These are phyloP conservation scores for Tulasnella sp. DNA, from an alignment of 768 basidiomycete genomes.

Conservation along the genomic window DNA sequence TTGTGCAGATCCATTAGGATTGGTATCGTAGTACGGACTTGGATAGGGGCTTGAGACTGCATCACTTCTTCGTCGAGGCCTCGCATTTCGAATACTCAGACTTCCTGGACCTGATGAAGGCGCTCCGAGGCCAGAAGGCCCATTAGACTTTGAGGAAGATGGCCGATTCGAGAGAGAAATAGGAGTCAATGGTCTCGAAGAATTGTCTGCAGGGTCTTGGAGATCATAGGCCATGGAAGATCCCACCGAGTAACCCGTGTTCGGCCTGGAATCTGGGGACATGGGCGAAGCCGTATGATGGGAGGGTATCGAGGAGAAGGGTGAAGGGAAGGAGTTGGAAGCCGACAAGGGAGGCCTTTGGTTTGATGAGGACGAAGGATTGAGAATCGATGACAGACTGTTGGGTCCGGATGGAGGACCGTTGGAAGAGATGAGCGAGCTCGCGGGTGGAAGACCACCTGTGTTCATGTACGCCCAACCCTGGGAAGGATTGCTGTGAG, in stretches of 20 bases:
- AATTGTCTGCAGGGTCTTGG: constrained; percentile 22
- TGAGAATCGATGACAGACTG: constrained; percentile 64
- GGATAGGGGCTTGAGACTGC: constrained; percentile 73
- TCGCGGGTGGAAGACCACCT: constrained; percentile 37
- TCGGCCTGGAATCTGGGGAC: constrained; percentile 70
- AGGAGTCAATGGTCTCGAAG: neutral
- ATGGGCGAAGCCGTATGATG: constrained; percentile 27
- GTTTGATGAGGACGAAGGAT: constrained; percentile 34
- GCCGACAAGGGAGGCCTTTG: constrained; percentile 45
- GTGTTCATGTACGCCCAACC: constrained; percentile 39
- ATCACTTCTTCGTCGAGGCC: constrained; percentile 68
- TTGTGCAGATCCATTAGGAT: constrained; percentile 7
- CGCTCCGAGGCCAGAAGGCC: no score
- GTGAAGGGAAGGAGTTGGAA: constrained; percentile 56
- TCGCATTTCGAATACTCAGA: constrained; percentile 36
- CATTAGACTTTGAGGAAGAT: constrained; percentile 10
- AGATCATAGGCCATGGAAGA: constrained; percentile 40
- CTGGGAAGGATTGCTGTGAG: neutral
- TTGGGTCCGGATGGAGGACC: constrained; percentile 37
- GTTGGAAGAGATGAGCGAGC: constrained; percentile 39
- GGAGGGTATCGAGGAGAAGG: constrained; percentile 59
- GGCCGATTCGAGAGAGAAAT: constrained; percentile 1
- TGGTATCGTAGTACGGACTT: constrained; percentile 49
- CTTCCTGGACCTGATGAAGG: neutral
- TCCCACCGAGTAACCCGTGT: constrained; percentile 67